Evolutionary conservation across 2,329 filamentous ascomycete genomes (phyloP).

Genomic region (Sclerotinia spermophila): DNA sequence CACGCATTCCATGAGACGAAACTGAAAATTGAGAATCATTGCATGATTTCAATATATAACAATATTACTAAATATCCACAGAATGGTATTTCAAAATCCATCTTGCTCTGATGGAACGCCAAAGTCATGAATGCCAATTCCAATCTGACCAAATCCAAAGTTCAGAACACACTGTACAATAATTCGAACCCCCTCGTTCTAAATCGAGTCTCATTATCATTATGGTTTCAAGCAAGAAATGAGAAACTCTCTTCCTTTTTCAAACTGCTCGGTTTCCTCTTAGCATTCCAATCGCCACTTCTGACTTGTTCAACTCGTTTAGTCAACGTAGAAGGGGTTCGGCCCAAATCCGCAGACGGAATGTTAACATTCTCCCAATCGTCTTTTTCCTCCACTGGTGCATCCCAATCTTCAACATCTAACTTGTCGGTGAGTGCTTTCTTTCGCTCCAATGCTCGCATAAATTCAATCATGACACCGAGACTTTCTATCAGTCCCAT

Average conservation of each 20-base stretch:
- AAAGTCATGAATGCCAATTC: not conserved
- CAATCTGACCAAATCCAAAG: not conserved
- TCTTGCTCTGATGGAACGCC: not conserved
- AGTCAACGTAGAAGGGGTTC: constrained; percentile 31
- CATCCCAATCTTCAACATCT: constrained; percentile 27
- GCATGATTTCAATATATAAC: not conserved
- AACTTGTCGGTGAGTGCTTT: constrained; percentile 23
- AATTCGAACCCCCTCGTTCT: not conserved
- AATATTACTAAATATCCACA: constrained; percentile 8
- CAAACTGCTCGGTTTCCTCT: constrained; percentile 34
- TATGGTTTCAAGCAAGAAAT: constrained; percentile 3
- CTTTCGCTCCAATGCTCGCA: constrained; percentile 25
- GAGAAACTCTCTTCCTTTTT: constrained; percentile 30
- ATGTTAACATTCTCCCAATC: constrained; percentile 31
- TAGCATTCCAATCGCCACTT: constrained; percentile 32
- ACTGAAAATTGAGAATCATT: not conserved
- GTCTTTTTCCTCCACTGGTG: constrained; percentile 24
- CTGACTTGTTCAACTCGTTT: constrained; percentile 33
- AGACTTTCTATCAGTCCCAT: constrained; percentile 59
- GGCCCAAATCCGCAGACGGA: constrained; percentile 27
- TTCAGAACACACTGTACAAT: not conserved
- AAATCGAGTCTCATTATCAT: not conserved
- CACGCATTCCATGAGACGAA: not conserved
- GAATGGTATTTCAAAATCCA: not conserved
- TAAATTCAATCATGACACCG: constrained; percentile 42